Evolutionary conservation across 805 yeast genomes (phyloP).

Genomic region (Pichia exigua): DNA sequence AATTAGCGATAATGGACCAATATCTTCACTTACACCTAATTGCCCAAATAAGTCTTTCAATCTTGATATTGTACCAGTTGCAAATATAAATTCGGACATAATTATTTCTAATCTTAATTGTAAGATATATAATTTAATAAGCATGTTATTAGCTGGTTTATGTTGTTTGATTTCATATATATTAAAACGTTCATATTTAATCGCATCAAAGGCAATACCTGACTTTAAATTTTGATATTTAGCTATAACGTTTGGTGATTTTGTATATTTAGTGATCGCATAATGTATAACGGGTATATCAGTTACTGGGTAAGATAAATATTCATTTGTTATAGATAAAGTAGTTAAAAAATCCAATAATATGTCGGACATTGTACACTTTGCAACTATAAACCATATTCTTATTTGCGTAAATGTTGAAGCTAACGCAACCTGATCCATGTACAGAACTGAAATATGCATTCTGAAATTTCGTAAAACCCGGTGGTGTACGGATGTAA

Average conservation of each 20-base stretch:
- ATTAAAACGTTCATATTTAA: background rate
- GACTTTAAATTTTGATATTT: background rate
- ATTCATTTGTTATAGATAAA: conserved; percentile 1
- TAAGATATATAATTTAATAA: conserved; percentile 6
- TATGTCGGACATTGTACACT: background rate
- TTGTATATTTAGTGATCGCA: background rate
- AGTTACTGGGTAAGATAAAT: background rate
- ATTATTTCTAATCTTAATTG: conserved; percentile 11
- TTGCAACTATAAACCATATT: too few relatives aligned
- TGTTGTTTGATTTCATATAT: background rate
- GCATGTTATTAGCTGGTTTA: background rate
- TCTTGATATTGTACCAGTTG: conserved; percentile 8
- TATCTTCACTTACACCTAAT: conserved; percentile 5
- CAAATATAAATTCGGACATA: conserved; percentile 8
- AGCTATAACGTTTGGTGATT: background rate
- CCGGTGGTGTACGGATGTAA: too few relatives aligned
- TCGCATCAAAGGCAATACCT: background rate
- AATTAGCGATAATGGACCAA: conserved; percentile 2
- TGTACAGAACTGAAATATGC: too few relatives aligned
- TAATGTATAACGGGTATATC: conserved; percentile 3
- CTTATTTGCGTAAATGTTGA: too few relatives aligned
- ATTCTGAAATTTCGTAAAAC: too few relatives aligned
- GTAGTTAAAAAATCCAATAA: conserved; percentile 1
- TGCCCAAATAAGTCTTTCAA: conserved; percentile 9
- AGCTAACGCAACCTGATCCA: too few relatives aligned